Percentiles rank a stretch among this genome's conserved stretches.
Conservation (phyloP, 2,329 filamentous ascomycete genomes). For the Sclerotinia borealis region DNA sequence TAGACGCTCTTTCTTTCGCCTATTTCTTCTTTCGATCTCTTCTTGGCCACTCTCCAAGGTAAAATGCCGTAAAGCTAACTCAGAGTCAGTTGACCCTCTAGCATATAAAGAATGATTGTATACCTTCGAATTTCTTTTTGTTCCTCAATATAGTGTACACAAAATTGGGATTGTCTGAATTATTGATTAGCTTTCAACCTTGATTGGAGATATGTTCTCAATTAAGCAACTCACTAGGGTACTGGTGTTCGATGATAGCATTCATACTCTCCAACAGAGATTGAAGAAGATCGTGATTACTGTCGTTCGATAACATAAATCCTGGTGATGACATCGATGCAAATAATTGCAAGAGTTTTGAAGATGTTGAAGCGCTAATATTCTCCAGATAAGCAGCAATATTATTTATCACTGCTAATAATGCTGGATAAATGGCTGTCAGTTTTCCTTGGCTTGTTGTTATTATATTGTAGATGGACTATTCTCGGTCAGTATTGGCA, state of each 20-base stretch:
- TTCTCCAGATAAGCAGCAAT: conserved; percentile 78
- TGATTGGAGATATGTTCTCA: background rate
- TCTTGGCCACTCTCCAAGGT: conserved; percentile 88
- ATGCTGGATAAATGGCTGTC: conserved; percentile 83
- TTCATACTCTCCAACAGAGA: conserved; percentile 86
- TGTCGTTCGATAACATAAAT: conserved; percentile 87
- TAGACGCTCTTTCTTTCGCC: conserved; percentile 58
- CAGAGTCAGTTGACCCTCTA: conserved; percentile 11
- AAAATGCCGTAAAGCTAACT: conserved; percentile 65
- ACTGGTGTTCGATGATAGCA: conserved; percentile 83
- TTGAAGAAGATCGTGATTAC: conserved; percentile 74
- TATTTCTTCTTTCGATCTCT: conserved; percentile 76
- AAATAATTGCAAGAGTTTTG: conserved; percentile 82
- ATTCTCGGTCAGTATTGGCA: conserved; percentile 23
- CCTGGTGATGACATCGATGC: conserved; percentile 88
- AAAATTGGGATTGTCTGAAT: conserved; percentile 66
- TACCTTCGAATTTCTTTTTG: conserved; percentile 68
- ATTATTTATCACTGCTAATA: conserved; percentile 90
- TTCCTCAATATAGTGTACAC: conserved; percentile 75
- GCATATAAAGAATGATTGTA: background rate
- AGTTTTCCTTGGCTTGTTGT: conserved; percentile 86
- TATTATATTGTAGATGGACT: conserved; percentile 89
- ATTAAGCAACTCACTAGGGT: conserved; percentile 52
- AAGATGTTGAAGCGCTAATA: conserved; percentile 66
- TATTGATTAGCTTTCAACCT: background rate